A percentile compares a stretch with the other conserved stretches of the same genome.
These are phyloP conservation scores for Lichtheimia ornata DNA, from an alignment of 371 early-diverging fungal genomes.

Conservation along the genomic window DNA sequence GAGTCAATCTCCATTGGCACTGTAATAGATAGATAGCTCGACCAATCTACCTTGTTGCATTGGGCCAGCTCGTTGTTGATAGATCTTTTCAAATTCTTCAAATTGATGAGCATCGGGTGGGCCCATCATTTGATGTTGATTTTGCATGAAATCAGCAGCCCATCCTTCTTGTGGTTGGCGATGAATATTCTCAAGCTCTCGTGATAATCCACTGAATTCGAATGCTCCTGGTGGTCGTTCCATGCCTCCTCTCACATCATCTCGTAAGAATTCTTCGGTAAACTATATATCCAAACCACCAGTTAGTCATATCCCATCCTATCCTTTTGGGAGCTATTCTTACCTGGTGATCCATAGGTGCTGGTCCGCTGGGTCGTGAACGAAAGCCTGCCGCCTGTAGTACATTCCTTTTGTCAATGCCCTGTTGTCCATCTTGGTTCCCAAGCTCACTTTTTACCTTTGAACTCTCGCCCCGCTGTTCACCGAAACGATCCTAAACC, in stretches of 20 bases:
- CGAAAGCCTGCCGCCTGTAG: conserved; percentile 32
- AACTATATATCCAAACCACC: conserved; percentile 21
- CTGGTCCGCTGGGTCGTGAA: conserved; percentile 17
- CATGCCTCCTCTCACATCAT: conserved; percentile 30
- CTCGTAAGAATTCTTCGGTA: conserved; percentile 47
- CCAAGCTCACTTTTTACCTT: conserved; percentile 37
- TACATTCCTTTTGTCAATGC: not conserved
- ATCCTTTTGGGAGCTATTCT: not conserved
- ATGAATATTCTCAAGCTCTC: conserved; percentile 58
- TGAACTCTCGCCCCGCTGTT: conserved; percentile 57
- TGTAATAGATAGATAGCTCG: not conserved
- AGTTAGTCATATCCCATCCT: not conserved
- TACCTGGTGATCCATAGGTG: conserved; percentile 22
- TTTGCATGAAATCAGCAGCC: conserved; percentile 72
- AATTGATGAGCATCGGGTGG: conserved; percentile 33
- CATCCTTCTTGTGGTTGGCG: conserved; percentile 49
- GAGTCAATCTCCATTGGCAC: not conserved
- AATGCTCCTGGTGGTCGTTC: conserved; percentile 43
- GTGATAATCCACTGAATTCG: conserved; percentile 56
- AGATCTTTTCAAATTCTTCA: conserved; percentile 67
- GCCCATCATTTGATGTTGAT: conserved; percentile 32
- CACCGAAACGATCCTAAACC: conserved; percentile 60
- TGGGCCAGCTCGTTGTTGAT: conserved; percentile 25
- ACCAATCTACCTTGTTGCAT: conserved; percentile 2
- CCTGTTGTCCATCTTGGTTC: not conserved